phyloP scores from a whole-genome alignment of 2,329 filamentous ascomycete species.

The Fusarium bactridioides region DNA sequence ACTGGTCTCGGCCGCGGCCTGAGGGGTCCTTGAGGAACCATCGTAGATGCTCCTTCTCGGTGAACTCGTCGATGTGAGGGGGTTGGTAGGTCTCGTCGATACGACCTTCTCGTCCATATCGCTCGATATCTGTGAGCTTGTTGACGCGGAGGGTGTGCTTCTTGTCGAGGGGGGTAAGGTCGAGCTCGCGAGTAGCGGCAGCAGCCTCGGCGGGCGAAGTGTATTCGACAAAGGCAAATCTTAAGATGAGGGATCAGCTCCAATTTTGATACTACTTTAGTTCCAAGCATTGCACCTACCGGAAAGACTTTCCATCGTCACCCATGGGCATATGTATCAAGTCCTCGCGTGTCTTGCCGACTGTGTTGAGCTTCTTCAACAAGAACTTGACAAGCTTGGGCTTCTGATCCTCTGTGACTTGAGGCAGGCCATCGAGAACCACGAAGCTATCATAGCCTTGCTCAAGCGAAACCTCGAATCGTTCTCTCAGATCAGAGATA shows the following conservation, averaged over 20 bases:
- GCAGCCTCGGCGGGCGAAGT: constrained; percentile 88
- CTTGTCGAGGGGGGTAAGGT: constrained; percentile 91
- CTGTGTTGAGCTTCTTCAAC: constrained; percentile 87
- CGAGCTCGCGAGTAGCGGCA: constrained; percentile 86
- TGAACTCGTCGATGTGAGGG: constrained; percentile 83
- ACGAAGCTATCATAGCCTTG: constrained; percentile 97
- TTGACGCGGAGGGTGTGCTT: constrained; percentile 95
- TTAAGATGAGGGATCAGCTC: constrained; percentile 48
- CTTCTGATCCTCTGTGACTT: constrained; percentile 89
- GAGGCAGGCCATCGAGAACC: constrained; percentile 91
- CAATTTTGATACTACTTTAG: background rate
- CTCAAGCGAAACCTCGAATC: constrained; percentile 95
- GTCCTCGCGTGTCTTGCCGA: constrained; percentile 86
- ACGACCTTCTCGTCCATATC: constrained; percentile 91
- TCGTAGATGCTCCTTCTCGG: constrained; percentile 91
- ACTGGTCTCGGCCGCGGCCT: constrained; percentile 88
- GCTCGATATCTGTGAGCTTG: constrained; percentile 97
- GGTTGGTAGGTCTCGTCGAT: constrained; percentile 89
- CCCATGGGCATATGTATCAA: constrained; percentile 93
- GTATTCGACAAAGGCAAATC: constrained; percentile 97
- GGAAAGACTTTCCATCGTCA: constrained; percentile 84
- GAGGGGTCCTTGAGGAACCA: constrained; percentile 88
- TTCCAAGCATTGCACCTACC: constrained; percentile 61
- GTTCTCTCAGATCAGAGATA: constrained; percentile 90
- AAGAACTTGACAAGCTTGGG: constrained; percentile 96